Percentiles rank a stretch among this genome's conserved stretches.
Evolutionary conservation across 192 early-diverging fungal species (phyloP).

Genomic region (Pilaira anomala): DNA sequence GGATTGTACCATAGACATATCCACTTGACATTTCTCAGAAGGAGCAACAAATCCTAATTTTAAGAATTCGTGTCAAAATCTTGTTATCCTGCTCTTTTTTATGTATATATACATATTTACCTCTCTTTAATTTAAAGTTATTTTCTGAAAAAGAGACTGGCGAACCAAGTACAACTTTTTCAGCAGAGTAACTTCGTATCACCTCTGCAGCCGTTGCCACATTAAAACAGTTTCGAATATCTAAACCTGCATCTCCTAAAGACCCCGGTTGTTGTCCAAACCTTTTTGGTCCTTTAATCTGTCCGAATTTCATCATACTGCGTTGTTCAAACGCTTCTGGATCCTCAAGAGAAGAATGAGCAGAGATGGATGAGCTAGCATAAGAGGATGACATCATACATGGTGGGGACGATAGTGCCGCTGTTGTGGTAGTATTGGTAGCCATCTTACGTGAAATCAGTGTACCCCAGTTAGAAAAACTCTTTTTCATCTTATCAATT

Average conservation of each 20-base stretch:
- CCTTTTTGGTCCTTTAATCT: neutral
- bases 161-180: neutral
- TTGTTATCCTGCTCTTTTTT: neutral
- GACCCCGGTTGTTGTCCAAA: constrained; percentile 2
- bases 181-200: neutral
- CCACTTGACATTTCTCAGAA: too few species aligned
- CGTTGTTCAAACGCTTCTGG: neutral
- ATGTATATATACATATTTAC: neutral
- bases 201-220: neutral
- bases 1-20: too few species aligned
- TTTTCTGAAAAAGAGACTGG: too few species aligned
- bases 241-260: constrained; percentile 1
- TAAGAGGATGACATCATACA: too few species aligned
- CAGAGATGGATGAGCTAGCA: too few species aligned
- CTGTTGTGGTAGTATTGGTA: neutral
- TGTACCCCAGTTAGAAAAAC: neutral
- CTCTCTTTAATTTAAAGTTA: too few species aligned
- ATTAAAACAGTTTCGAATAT: neutral
- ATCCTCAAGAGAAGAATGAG: neutral
- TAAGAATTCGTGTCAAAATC: neutral
- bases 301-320: constrained; percentile 8
- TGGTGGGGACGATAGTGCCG: neutral
- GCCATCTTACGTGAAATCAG: neutral
- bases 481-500: neutral
- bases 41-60: too few species aligned